phyloP scores from a whole-genome alignment of 2,329 filamentous ascomycete species.

The Diaporthe citriasiana region DNA sequence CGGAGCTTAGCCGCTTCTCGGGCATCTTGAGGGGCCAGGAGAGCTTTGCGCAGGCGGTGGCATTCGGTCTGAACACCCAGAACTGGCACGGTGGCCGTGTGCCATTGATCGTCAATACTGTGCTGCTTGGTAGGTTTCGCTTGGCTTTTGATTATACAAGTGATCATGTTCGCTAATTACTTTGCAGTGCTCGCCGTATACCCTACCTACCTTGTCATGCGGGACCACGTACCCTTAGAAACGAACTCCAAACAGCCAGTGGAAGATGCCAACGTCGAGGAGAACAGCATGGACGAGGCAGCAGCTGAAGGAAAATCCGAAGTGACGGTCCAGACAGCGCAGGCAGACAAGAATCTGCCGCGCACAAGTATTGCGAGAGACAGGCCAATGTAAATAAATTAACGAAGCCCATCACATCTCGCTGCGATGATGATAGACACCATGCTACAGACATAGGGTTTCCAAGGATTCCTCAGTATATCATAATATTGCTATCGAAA shows the following conservation, averaged over 20 bases:
- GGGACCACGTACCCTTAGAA: slow-evolving; percentile 3
- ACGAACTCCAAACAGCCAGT: not conserved
- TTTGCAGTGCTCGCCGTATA: not conserved
- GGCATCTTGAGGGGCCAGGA: slow-evolving; percentile 58
- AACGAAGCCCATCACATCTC: too few relatives aligned
- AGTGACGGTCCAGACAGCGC: not conserved
- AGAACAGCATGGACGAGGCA: not conserved
- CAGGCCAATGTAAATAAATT: not conserved
- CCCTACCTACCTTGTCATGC: slow-evolving; percentile 19
- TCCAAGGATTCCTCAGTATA: too few relatives aligned
- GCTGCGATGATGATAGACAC: not conserved
- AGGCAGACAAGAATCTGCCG: not conserved
- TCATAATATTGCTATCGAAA: too few relatives aligned
- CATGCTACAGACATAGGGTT: too few relatives aligned
- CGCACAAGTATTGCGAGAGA: slow-evolving; percentile 10
- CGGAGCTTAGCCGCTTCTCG: slow-evolving; percentile 60
- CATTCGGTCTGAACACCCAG: slow-evolving; percentile 56
- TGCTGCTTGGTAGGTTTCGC: not conserved
- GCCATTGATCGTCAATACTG: slow-evolving; percentile 39
- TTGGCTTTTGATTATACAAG: fast-evolving
- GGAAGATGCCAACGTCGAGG: slow-evolving; percentile 6
- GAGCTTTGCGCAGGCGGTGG: slow-evolving; percentile 57
- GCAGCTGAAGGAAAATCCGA: not conserved
- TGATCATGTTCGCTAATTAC: not conserved
- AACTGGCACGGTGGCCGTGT: slow-evolving; percentile 39